Evolutionary conservation across 2,329 filamentous ascomycete species (phyloP).

Genomic region (Emmonsiellopsis sp.): DNA sequence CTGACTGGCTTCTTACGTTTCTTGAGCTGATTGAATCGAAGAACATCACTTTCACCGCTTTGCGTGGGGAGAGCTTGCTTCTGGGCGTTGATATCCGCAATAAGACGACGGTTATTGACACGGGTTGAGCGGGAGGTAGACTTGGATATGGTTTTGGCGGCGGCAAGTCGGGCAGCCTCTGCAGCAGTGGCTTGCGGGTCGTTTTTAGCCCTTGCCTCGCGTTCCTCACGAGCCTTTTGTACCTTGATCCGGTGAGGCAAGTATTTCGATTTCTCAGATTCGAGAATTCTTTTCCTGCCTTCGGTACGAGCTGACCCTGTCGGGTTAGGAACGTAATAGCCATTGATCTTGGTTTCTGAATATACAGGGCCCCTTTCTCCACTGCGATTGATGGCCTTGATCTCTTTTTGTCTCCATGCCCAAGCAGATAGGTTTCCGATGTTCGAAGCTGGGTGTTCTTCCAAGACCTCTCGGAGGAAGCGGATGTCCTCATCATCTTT

Average conservation of each 20-base stretch:
- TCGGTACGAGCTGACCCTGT: slow-evolving; percentile 87
- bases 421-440: slow-evolving; percentile 53
- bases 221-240: slow-evolving; percentile 80
- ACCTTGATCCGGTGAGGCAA: slow-evolving; percentile 96
- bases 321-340: slow-evolving; percentile 74
- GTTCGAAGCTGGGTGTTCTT: slow-evolving; percentile 36
- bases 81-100: slow-evolving; percentile 91
- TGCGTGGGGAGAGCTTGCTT: slow-evolving; percentile 65
- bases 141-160: slow-evolving; percentile 73
- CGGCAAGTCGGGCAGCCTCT: slow-evolving; percentile 62
- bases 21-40: slow-evolving; percentile 98
- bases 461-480: slow-evolving; percentile 46
- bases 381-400: slow-evolving; percentile 58
- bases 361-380: slow-evolving; percentile 47
- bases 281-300: slow-evolving; percentile 88
- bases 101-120: slow-evolving; percentile 87
- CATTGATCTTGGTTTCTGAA: slow-evolving; percentile 47
- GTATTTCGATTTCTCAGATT: slow-evolving; percentile 97
- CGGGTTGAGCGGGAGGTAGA: slow-evolving; percentile 88
- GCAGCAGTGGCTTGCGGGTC: slow-evolving; percentile 58
- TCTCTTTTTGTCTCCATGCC: slow-evolving; percentile 64
- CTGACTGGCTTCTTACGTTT: slow-evolving; percentile 99
- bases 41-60: slow-evolving; percentile 73
- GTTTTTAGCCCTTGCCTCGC: slow-evolving; percentile 61
- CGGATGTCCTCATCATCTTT: slow-evolving; percentile 61